Evolutionary conservation across 306 rosid species (phyloP), one percentile per base, ranked within the genome.

Genomic region (Inga oerstediana): DNA sequence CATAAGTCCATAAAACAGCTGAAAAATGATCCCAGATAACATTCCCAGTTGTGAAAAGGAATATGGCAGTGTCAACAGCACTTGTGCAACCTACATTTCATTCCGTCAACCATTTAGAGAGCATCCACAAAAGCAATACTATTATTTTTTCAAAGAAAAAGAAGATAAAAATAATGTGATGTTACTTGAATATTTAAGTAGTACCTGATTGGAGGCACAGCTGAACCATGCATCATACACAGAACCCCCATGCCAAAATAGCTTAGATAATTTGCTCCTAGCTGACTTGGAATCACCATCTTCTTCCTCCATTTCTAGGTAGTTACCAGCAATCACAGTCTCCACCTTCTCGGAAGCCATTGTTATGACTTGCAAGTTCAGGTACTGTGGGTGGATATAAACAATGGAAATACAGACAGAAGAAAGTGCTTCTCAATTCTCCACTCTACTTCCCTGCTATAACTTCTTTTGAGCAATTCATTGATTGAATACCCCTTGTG

Each of bases 271-370:
- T 82, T 91, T 96, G 90, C 89, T 62, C 69, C 64, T 62, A 0
- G 90, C 51, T 4, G 93, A 83, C 74, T 90, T 90, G 34, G 97
- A 85, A 80, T 84, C 87, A 11, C 62, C 92, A 44, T 88, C 97
- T 85, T 91, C 93, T 81, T 92, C 88, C 75, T 96, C 99, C 99
- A 96, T 96, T 88, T 96, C 99, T 22, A 94, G 77, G 84, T 96
- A 96, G 82, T 88, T 96, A 78, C 98, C 97, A 9, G 99, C 98
- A 14, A 96, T 86, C 62, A 96, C 96, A 12, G 99, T 94, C 88
- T 96, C 99, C 68, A 96, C 97, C 81, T 94, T 96, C 95, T 96
- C 98, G 45, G 99, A 96, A 82, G 99, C 93, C 98, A 96, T 95
- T 86, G 80, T 78, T 89, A 14, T 46, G 17, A 84, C 72, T 78